A percentile compares a stretch with the other conserved stretches of the same genome.
Evolutionary conservation across 768 basidiomycete genomes (phyloP).

Genomic region (Pleurotus cornucopiae): DNA sequence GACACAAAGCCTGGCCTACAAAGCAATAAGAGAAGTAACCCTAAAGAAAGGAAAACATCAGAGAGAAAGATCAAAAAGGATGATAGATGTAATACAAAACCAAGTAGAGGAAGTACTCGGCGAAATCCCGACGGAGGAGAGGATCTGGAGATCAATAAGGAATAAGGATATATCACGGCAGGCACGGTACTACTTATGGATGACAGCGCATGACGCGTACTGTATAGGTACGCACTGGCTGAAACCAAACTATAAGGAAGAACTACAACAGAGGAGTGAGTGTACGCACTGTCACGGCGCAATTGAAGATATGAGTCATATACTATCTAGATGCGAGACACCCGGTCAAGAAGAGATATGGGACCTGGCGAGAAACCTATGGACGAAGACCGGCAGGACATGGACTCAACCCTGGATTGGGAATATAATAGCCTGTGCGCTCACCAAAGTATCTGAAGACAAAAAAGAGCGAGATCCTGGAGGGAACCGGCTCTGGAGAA

Average conservation of each 20-base stretch:
- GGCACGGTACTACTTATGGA: conserved; percentile 15
- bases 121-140: background rate
- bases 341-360: conserved; percentile 19
- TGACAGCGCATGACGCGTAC: conserved; percentile 17
- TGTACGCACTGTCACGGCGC: conserved; percentile 14
- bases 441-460: background rate
- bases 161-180: conserved; percentile 9
- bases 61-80: background rate
- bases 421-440: conserved; percentile 15
- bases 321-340: conserved; percentile 20
- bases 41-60: background rate
- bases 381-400: background rate
- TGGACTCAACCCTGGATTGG: conserved; percentile 13
- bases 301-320: conserved; percentile 25
- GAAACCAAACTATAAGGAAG: conserved; percentile 6
- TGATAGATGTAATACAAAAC: conserved; percentile 6
- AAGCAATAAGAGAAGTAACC: too few relatives aligned
- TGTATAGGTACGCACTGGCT: conserved; percentile 22
- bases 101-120: background rate
- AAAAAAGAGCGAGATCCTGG: too few relatives aligned
- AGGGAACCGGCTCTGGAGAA: too few relatives aligned
- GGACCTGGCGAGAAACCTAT: conserved; percentile 15
- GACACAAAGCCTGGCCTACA: too few relatives aligned
- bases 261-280: conserved; percentile 7
- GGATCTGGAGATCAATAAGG: conserved; percentile 11